Conservation (phyloP, 1,284 basidiomycete species). For the Melanopsichium pennsylvanicum region DNA sequence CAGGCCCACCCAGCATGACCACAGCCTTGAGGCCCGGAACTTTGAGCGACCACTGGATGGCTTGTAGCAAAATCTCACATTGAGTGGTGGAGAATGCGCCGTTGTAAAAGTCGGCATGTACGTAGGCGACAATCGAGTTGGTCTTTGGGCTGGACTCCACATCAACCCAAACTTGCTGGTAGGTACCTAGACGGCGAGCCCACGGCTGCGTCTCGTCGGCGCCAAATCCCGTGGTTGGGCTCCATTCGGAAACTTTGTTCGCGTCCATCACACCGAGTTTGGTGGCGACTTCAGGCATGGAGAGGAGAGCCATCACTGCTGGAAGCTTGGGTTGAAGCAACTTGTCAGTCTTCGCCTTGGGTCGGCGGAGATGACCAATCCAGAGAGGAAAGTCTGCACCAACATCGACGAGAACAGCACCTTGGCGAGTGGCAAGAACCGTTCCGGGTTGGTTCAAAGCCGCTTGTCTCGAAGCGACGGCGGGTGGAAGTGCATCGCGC, state of each 20-base stretch:
- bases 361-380: constrained; percentile 68
- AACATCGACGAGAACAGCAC: constrained; percentile 68
- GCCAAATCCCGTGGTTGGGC: constrained; percentile 22
- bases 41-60: constrained; percentile 66
- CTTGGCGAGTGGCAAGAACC: constrained; percentile 67
- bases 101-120: constrained; percentile 69
- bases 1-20: constrained; percentile 66
- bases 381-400: constrained; percentile 66
- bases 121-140: constrained; percentile 58
- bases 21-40: constrained; percentile 66
- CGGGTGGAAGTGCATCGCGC: constrained; percentile 40
- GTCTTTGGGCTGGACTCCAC: constrained; percentile 41
- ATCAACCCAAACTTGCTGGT: constrained; percentile 68
- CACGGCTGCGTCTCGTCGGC: constrained; percentile 17
- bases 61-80: constrained; percentile 66
- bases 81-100: constrained; percentile 68
- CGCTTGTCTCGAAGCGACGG: constrained; percentile 24
- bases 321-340: constrained; percentile 68
- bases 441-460: constrained; percentile 53
- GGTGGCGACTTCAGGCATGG: constrained; percentile 58
- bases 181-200: constrained; percentile 60
- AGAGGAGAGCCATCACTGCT: constrained; percentile 65
- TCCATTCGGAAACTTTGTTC: constrained; percentile 66
- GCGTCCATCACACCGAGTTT: constrained; percentile 44
- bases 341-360: constrained; percentile 65